phyloP scores from a whole-genome alignment of 2,329 filamentous ascomycete species.

The Colletotrichum caudatum region DNA sequence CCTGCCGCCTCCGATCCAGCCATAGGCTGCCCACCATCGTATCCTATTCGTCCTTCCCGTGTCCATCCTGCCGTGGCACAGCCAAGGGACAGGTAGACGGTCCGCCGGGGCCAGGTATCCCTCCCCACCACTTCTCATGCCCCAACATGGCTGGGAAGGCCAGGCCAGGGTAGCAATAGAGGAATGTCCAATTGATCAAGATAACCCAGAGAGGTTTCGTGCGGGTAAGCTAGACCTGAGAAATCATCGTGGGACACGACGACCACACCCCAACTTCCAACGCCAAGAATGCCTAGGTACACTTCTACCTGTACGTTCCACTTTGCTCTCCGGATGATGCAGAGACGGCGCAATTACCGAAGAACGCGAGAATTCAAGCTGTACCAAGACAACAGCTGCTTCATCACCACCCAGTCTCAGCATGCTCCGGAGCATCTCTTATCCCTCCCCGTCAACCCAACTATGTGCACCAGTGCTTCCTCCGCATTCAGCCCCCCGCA shows the following conservation, averaged over 20 bases:
- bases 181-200: background rate
- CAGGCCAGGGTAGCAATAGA: background rate
- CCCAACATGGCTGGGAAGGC: background rate
- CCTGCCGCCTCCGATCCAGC: constrained; percentile 16
- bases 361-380: background rate
- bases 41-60: constrained; percentile 14
- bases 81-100: constrained; percentile 16
- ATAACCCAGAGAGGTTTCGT: constrained; percentile 1
- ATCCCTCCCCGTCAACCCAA: constrained; percentile 9
- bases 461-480: background rate
- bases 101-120: constrained; percentile 16
- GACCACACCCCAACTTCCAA: background rate
- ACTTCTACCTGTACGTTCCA: background rate
- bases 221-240: constrained; percentile 4
- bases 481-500: constrained; percentile 38
- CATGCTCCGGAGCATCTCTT: background rate
- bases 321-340: background rate
- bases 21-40: constrained; percentile 15
- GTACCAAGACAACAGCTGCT: constrained; percentile 10
- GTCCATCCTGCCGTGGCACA: constrained; percentile 20
- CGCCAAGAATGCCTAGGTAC: background rate
- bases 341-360: background rate
- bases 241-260: constrained; percentile 30
- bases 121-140: background rate
- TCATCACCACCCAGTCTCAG: constrained; percentile 13